Conservation (phyloP, 176 grass and related monocot genomes). For the Bothriochloa decipiens region DNA sequence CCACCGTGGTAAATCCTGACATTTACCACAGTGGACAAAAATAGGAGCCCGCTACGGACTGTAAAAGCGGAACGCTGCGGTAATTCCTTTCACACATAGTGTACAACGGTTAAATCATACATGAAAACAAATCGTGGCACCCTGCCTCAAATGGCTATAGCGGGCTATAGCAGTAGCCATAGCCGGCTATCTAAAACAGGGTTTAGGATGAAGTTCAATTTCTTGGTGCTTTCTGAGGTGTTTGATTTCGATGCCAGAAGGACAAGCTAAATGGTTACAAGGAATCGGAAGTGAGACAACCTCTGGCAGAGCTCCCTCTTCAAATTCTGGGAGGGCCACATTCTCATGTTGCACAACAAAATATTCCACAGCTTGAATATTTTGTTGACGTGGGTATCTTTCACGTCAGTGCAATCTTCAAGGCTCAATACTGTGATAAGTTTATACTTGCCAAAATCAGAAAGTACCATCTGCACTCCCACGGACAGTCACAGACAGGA, state of each 20-base stretch:
- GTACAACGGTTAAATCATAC: too few species aligned
- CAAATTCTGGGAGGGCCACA: not conserved
- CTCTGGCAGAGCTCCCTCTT: not conserved
- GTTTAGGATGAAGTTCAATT: not conserved
- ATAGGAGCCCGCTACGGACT: too few species aligned
- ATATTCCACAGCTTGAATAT: conserved; percentile 40
- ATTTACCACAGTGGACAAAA: too few species aligned
- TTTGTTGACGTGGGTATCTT: not conserved
- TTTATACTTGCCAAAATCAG: not conserved
- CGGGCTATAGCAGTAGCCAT: too few species aligned
- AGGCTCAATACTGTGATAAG: conserved; percentile 19
- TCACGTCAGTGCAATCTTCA: conserved; percentile 22
- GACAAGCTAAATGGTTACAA: not conserved
- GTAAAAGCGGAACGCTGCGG: too few species aligned
- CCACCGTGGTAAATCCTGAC: too few species aligned
- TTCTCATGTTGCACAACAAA: not conserved
- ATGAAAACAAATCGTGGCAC: too few species aligned
- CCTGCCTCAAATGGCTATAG: too few species aligned
- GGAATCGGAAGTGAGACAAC: not conserved
- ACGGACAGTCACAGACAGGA: conserved; percentile 4
- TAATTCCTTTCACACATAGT: too few species aligned
- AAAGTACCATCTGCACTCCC: conserved; percentile 5
- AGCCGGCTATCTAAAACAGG: too few species aligned
- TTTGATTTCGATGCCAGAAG: not conserved
- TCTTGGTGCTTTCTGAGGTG: not conserved